Conservation (phyloP, 495 filamentous ascomycete genomes). For the Apiosordaria backusii region DNA sequence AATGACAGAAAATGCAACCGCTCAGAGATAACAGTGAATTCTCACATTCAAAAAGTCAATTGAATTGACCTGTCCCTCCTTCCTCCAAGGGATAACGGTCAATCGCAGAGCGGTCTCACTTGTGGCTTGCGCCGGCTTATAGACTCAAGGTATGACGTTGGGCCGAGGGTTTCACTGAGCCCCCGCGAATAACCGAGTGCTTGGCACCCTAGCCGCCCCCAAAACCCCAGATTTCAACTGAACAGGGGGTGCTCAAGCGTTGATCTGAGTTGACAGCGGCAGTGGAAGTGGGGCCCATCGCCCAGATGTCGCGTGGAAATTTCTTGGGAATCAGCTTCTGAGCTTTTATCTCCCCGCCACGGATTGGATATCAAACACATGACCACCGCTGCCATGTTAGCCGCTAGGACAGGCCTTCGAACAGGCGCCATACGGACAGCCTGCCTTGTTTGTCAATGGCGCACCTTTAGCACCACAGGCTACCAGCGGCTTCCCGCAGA, state of each 20-base stretch:
- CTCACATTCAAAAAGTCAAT: constrained; percentile 17
- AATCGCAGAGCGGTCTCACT: background rate
- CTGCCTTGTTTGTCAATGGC: constrained; percentile 49
- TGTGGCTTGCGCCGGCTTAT: constrained; percentile 35
- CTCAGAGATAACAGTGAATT: constrained; percentile 17
- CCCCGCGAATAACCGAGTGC: constrained; percentile 36
- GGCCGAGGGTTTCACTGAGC: constrained; percentile 22
- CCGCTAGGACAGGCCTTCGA: constrained; percentile 7
- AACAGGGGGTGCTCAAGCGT: constrained; percentile 11
- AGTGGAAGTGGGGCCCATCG: constrained; percentile 6
- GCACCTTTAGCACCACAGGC: constrained; percentile 42
- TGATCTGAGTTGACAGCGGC: constrained; percentile 6
- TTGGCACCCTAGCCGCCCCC: background rate
- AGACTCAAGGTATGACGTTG: constrained; percentile 25
- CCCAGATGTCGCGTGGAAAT: constrained; percentile 25
- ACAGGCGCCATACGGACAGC: constrained; percentile 17
- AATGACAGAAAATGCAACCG: constrained; percentile 3
- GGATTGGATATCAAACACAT: constrained; percentile 2
- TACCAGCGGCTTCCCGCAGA: constrained; percentile 37
- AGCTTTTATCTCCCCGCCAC: constrained; percentile 5
- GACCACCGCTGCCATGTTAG: constrained; percentile 24
- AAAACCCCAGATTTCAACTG: constrained; percentile 8
- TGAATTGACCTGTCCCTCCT: background rate
- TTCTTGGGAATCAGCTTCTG: constrained; percentile 19
- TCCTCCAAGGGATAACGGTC: background rate